These are phyloP conservation scores for Nicotiana tomentosiformis DNA, from an alignment of 257 asterid species.

Conservation along the genomic window DNA sequence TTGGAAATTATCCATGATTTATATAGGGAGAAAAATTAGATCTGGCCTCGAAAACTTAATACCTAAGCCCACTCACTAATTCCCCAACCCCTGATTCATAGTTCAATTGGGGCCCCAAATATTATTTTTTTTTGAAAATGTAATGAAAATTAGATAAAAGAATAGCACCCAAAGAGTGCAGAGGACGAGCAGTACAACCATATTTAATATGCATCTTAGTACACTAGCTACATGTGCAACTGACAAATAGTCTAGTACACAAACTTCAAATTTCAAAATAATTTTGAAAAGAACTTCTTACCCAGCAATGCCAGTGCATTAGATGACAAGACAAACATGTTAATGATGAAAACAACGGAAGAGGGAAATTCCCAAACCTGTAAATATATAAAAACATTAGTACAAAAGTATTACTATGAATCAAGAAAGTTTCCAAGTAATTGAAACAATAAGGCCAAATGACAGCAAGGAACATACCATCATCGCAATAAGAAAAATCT, in stretches of 20 bases:
- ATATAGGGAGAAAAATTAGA: neutral
- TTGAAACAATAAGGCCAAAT: neutral
- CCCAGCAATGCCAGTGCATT: constrained; percentile 76
- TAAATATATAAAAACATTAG: constrained; percentile 6
- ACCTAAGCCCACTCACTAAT: neutral
- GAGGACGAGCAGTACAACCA: neutral
- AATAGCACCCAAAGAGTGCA: neutral
- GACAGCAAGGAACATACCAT: constrained; percentile 45
- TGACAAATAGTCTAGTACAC: neutral
- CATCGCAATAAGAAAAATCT: constrained; percentile 69
- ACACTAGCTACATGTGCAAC: neutral
- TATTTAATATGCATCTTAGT: neutral
- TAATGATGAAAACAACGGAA: constrained; percentile 56
- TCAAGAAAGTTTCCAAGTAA: neutral
- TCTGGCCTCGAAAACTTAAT: neutral
- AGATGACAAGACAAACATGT: constrained; percentile 75
- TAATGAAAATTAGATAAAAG: neutral
- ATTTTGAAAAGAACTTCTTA: constrained; percentile 16
- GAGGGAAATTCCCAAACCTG: constrained; percentile 90
- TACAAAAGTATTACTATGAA: neutral
- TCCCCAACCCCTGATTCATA: neutral
- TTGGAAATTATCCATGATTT: too few relatives aligned
- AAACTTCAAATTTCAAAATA: neutral
- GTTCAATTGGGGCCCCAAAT: neutral
- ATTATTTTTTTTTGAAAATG: neutral